Base-by-base conservation (phyloP, 2,329 filamentous ascomycete genomes). In the Shiraia sp. region DNA sequence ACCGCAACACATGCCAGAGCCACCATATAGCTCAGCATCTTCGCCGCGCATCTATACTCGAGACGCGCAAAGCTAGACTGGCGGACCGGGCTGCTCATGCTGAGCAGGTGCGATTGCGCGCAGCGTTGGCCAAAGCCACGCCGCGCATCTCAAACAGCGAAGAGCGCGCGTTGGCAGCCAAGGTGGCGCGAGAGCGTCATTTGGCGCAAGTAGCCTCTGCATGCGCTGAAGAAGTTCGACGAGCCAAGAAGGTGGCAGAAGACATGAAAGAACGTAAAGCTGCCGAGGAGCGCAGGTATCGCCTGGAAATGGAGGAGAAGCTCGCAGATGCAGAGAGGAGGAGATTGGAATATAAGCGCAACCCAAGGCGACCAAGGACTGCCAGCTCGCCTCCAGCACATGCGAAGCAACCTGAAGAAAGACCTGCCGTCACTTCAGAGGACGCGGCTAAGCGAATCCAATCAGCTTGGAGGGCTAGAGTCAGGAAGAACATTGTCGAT, bases 171-270 rank as follows among this genome's bases (percentile, higher is more conserved):
- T 72, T 90, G 44, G 88, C 88, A 5, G 88, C 88, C 4, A 83
- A 90, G 49, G 80, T 89, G 51, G 86, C 88, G 1, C 80, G 89
- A 43, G 87, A 92, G 72, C 86, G 86, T 56, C 89, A 91, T 55
- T 72, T 93, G 13, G 88, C 87, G 7, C 88, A 91, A 65, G 90
- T 92, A 30, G 87, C 88, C 3, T 86, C 88, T 34, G 79, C 82
- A 46, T 92, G 88, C 62, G 88, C 88, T 14, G 88, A 90, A 67
- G 88, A 93, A 65, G 88, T 93, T 12, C 84, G 87, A 63, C 80
- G 87, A 51, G 88, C 88, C 37, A 92, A 92, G 74, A 85, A 87
- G 36, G 79, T 91, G n/a, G 88, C 88, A 10, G 87, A 90, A 66
- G 84, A 80, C 43, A 90, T 88, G 75, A 90, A 89, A 69, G 86